phyloP scores from a whole-genome alignment of 306 rosid species.

The Citrullus colocynthis region DNA sequence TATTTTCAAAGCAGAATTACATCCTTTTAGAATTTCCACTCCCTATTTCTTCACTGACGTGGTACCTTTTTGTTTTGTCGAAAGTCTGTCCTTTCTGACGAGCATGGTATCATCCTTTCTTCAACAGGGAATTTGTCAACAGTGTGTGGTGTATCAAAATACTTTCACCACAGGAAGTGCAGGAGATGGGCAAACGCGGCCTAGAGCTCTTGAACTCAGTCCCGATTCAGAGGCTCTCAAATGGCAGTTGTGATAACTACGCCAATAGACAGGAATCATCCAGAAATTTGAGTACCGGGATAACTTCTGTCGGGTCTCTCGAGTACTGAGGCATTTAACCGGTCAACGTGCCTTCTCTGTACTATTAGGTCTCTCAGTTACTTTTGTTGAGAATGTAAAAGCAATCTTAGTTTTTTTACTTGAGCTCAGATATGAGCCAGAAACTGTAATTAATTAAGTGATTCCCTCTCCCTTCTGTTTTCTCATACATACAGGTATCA shows the following conservation, averaged over 20 bases:
- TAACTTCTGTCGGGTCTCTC: constrained; percentile 70
- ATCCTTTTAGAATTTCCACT: neutral
- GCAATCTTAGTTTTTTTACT: constrained; percentile 33
- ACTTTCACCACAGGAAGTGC: constrained; percentile 95
- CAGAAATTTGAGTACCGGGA: constrained; percentile 57
- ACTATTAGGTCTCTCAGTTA: constrained; percentile 31
- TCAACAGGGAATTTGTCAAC: constrained; percentile 85
- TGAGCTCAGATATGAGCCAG: constrained; percentile 35
- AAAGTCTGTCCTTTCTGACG: neutral
- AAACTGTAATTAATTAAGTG: constrained; percentile 45
- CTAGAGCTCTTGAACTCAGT: constrained; percentile 63
- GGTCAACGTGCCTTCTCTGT: constrained; percentile 31
- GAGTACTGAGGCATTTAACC: constrained; percentile 48
- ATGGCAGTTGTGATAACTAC: constrained; percentile 50
- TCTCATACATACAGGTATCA: constrained; percentile 31
- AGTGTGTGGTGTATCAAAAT: constrained; percentile 94
- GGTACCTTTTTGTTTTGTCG: neutral
- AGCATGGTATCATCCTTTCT: neutral
- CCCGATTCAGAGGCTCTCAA: constrained; percentile 78
- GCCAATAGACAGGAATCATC: constrained; percentile 60
- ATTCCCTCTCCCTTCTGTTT: neutral
- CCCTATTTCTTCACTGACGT: neutral
- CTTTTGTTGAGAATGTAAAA: constrained; percentile 28
- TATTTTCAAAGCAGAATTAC: neutral
- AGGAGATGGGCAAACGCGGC: constrained; percentile 78